A percentile compares a stretch with the other conserved stretches of the same genome.
Evolutionary conservation across 306 rosid genomes (phyloP).

Genomic region (Casuarina glauca): DNA sequence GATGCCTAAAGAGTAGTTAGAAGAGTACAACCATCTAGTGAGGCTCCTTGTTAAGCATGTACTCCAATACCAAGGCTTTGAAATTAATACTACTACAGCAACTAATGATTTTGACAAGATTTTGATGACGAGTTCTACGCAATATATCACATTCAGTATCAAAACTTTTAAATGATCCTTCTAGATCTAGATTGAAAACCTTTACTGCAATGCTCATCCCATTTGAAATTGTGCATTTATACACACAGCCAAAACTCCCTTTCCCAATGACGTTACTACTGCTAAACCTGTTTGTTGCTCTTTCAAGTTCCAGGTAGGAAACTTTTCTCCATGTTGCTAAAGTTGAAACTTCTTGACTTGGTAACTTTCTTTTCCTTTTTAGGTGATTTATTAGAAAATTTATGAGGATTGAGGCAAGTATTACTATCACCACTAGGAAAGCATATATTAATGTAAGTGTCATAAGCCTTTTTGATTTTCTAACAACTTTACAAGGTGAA

Average conservation of each 20-base stretch:
- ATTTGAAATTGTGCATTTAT: not conserved
- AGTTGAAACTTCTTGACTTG: not conserved
- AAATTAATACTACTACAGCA: not conserved
- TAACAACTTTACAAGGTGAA: constrained; percentile 17
- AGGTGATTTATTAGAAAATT: not conserved
- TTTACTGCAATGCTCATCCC: constrained; percentile 2
- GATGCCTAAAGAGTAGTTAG: not conserved
- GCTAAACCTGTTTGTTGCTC: constrained; percentile 18
- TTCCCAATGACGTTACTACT: not conserved
- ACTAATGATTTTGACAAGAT: constrained; percentile 1
- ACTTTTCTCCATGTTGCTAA: constrained; percentile 12
- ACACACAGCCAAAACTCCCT: not conserved
- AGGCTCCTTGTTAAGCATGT: constrained; percentile 16
- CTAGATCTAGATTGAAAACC: constrained; percentile 21
- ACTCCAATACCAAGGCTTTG: constrained; percentile 13
- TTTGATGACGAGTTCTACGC: not conserved
- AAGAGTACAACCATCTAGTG: not conserved
- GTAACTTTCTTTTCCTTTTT: not conserved
- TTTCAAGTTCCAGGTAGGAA: constrained; percentile 19
- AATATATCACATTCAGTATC: not conserved
- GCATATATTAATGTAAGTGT: not conserved
- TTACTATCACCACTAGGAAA: not conserved
- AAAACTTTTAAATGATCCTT: not conserved
- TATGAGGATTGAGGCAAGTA: not conserved
- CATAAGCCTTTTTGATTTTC: not conserved